Conservation (phyloP, 2,329 filamentous ascomycete species). For the Penicillium frequentans region DNA sequence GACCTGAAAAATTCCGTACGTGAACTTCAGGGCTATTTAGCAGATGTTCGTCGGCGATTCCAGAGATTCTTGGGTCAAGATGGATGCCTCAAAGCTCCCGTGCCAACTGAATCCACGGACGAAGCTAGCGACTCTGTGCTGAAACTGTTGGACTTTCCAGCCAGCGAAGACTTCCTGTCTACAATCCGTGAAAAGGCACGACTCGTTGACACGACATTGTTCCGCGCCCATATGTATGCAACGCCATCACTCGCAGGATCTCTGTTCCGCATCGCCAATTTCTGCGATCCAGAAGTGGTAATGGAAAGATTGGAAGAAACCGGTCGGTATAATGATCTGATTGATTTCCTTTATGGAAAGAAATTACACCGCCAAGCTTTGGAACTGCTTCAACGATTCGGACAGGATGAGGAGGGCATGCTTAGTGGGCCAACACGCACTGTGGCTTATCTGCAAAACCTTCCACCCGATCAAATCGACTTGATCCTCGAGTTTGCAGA, state of each 20-base stretch:
- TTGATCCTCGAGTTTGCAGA: constrained; percentile 87
- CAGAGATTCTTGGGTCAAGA: constrained; percentile 62
- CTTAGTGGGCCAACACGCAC: constrained; percentile 82
- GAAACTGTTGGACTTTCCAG: constrained; percentile 48
- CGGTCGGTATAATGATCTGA: constrained; percentile 85
- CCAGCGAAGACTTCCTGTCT: constrained; percentile 65
- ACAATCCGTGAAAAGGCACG: constrained; percentile 75
- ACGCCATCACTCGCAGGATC: constrained; percentile 81
- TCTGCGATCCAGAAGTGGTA: constrained; percentile 93
- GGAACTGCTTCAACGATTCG: constrained; percentile 78
- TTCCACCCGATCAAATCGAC: constrained; percentile 84
- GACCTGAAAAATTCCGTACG: constrained; percentile 76
- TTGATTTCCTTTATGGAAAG: constrained; percentile 98
- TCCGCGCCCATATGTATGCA: constrained; percentile 92
- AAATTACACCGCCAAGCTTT: constrained; percentile 85
- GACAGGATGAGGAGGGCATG: constrained; percentile 54
- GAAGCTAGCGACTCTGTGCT: constrained; percentile 47
- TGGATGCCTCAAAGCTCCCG: constrained; percentile 47
- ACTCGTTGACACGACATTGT: constrained; percentile 89
- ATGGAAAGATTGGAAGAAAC: constrained; percentile 89
- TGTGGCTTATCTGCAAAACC: constrained; percentile 82
- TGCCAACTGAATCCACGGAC: constrained; percentile 35
- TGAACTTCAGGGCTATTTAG: constrained; percentile 83
- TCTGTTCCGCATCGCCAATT: constrained; percentile 93
- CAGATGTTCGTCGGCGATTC: constrained; percentile 71